Evolutionary conservation across 345 rosid genomes (phyloP).

Genomic region (Sonneratia alba): DNA sequence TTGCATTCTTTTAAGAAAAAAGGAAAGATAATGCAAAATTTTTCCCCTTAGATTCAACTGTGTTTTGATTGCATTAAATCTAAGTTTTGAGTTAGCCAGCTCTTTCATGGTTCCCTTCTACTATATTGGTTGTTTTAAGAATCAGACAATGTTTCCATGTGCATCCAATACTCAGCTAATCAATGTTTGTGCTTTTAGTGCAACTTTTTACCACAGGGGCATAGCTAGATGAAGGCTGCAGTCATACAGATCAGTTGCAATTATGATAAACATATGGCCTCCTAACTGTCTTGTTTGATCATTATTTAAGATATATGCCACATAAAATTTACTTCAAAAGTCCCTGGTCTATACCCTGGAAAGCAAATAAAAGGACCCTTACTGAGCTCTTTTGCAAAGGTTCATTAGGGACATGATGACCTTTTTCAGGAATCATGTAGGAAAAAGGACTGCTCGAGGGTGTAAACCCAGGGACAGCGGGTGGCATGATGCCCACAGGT

Average conservation of each 20-base stretch:
- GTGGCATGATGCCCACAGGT: slow-evolving; percentile 11
- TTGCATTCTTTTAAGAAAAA: neutral
- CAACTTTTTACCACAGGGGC: neutral
- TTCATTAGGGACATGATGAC: slow-evolving; percentile 9
- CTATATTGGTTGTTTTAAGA: neutral
- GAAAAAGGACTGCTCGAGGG: slow-evolving; percentile 16
- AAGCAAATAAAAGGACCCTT: slow-evolving; percentile 11
- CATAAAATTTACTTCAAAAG: neutral
- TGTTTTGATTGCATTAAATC: neutral
- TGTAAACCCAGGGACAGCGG: slow-evolving; percentile 13
- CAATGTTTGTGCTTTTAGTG: neutral
- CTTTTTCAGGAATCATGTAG: slow-evolving; percentile 15
- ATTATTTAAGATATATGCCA: neutral
- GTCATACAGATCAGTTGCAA: neutral
- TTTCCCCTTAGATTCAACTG: neutral
- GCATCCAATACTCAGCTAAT: neutral
- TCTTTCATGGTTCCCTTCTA: neutral
- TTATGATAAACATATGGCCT: neutral
- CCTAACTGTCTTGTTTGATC: neutral
- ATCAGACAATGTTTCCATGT: neutral
- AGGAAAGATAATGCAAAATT: neutral
- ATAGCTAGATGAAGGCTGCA: neutral
- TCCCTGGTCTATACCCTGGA: neutral
- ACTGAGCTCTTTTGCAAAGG: slow-evolving; percentile 16
- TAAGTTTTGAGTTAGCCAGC: neutral